These are phyloP conservation scores for Ensete glaucum DNA, from an alignment of 176 grass and related monocot genomes.

Conservation along the genomic window DNA sequence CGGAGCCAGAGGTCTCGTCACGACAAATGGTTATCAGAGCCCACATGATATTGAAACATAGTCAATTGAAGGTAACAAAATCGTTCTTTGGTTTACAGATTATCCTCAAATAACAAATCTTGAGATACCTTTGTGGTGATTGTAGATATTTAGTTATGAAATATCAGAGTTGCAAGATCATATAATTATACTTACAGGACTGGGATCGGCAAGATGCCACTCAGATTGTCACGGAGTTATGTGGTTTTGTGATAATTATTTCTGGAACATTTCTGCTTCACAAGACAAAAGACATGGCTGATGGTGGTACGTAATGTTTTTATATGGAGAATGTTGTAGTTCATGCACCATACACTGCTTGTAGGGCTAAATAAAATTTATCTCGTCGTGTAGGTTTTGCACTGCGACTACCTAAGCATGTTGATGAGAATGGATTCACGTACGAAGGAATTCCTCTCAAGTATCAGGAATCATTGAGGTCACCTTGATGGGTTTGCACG, in stretches of 20 bases:
- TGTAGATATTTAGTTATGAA: too few relatives aligned
- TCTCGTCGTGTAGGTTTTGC: conserved; percentile 25
- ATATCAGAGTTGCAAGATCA: not conserved
- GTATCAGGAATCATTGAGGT: conserved; percentile 27
- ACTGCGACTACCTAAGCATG: conserved; percentile 25
- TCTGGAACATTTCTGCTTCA: conserved; percentile 78
- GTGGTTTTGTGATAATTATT: conserved; percentile 71
- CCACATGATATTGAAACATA: too few relatives aligned
- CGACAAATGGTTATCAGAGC: too few relatives aligned
- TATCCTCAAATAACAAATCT: too few relatives aligned
- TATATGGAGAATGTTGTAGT: not conserved
- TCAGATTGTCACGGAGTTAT: conserved; percentile 59
- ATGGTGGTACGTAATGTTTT: conserved; percentile 19
- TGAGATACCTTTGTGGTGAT: too few relatives aligned
- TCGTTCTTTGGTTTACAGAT: too few relatives aligned
- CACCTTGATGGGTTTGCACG: not conserved
- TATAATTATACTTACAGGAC: conserved; percentile 39
- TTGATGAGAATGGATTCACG: conserved; percentile 26
- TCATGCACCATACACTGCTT: too few relatives aligned
- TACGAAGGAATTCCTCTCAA: conserved; percentile 41
- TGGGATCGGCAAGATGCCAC: conserved; percentile 77
- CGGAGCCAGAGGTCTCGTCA: too few relatives aligned
- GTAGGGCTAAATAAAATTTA: not conserved
- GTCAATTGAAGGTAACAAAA: too few relatives aligned
- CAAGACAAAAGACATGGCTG: conserved; percentile 57